phyloP scores from a whole-genome alignment of 208 protist genomes.

The Acanthamoeba lugdunensis region DNA sequence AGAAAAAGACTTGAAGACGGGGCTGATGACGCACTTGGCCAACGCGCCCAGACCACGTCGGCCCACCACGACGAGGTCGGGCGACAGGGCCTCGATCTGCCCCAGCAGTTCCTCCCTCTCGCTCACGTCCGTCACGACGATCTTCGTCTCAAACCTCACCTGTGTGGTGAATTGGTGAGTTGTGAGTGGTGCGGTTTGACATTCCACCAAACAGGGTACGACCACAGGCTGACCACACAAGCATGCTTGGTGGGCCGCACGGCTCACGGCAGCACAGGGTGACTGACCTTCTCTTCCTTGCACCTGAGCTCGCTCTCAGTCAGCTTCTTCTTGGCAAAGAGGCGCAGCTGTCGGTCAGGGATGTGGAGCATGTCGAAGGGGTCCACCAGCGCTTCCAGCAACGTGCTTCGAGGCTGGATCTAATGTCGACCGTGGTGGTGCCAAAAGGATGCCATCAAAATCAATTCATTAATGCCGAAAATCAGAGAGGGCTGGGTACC shows the following conservation, averaged over 20 bases:
- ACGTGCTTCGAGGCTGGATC: conserved; percentile 24
- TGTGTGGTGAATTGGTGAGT: background rate
- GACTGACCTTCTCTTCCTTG: conserved; percentile 29
- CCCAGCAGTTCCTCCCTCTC: conserved; percentile 51
- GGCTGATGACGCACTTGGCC: background rate
- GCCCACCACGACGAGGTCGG: conserved; percentile 33
- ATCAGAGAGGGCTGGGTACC: background rate
- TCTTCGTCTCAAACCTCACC: conserved; percentile 61
- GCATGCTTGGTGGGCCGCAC: background rate
- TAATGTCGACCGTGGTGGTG: background rate
- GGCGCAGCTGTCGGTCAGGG: conserved; percentile 65
- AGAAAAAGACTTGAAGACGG: background rate
- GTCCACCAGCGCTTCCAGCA: conserved; percentile 52
- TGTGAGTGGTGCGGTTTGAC: background rate
- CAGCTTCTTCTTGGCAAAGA: conserved; percentile 70
- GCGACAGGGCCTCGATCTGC: background rate
- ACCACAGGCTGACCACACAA: background rate
- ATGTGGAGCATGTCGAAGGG: conserved; percentile 69
- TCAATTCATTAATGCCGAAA: background rate
- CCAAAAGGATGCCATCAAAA: background rate
- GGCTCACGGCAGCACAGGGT: background rate
- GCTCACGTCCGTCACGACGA: conserved; percentile 40
- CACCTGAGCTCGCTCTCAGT: conserved; percentile 17
- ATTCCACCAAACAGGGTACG: background rate
- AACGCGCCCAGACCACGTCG: background rate